Conservation (phyloP, 768 basidiomycete genomes). For the Termitomyces sp. region DNA sequence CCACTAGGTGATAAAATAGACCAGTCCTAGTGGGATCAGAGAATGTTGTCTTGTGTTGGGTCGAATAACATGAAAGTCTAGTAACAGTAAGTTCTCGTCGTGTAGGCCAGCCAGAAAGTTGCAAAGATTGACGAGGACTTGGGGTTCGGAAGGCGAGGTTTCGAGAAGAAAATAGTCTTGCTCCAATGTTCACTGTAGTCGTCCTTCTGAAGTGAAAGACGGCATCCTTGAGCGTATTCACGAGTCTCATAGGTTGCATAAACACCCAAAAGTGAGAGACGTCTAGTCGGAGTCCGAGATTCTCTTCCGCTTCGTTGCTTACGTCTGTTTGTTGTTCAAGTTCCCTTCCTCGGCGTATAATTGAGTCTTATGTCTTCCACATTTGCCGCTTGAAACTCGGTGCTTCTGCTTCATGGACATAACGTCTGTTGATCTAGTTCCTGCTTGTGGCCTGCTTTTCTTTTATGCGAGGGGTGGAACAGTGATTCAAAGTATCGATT, state of each 20-base stretch:
- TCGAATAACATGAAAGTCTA: not conserved
- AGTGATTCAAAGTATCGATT: not conserved
- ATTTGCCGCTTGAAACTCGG: too few species aligned
- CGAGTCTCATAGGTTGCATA: not conserved
- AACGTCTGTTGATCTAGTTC: not conserved
- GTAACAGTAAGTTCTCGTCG: not conserved
- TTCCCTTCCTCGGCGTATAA: not conserved
- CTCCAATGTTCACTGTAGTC: not conserved
- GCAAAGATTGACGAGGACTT: not conserved
- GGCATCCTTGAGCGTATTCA: not conserved
- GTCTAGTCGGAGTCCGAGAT: not conserved
- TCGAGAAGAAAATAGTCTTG: not conserved
- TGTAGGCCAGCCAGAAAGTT: not conserved
- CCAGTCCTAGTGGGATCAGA: constrained; percentile 56
- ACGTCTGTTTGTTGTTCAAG: not conserved
- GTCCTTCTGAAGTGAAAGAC: not conserved
- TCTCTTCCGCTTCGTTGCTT: not conserved
- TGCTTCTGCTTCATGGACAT: not conserved
- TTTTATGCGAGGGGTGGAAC: not conserved
- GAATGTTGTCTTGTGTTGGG: constrained; percentile 4
- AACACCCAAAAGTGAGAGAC: not conserved
- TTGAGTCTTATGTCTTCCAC: too few species aligned
- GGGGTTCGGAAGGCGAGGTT: not conserved
- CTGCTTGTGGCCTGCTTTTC: not conserved
- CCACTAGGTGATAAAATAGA: constrained; percentile 63